A percentile compares a stretch with the other conserved stretches of the same genome.
These are phyloP conservation scores for Cafeteria roenbergensis DNA, from an alignment of 108 stramenopile genomes.

Conservation along the genomic window DNA sequence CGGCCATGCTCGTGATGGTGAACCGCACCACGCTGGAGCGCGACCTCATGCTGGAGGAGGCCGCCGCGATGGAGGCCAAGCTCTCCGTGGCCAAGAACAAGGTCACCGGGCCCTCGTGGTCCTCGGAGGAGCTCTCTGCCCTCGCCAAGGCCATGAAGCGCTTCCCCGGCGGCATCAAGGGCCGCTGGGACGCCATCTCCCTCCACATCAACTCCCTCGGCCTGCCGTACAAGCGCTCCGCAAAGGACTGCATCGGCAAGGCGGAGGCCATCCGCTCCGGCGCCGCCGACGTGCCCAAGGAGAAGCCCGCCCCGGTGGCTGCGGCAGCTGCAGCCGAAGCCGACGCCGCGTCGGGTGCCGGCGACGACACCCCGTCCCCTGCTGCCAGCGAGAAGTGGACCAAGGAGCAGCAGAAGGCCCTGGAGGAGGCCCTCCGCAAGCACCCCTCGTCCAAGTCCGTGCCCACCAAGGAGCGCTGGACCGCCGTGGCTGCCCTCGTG, in stretches of 20 bases:
- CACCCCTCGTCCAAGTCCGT: slow-evolving; percentile 65
- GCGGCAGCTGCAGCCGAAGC: background rate
- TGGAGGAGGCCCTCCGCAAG: slow-evolving; percentile 64
- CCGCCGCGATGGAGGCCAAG: slow-evolving; percentile 8
- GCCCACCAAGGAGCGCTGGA: slow-evolving; percentile 96
- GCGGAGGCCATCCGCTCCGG: slow-evolving; percentile 45
- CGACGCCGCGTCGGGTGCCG: slow-evolving; percentile 8
- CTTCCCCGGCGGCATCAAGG: slow-evolving; percentile 75
- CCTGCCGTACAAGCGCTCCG: slow-evolving; percentile 52
- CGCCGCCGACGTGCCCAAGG: background rate
- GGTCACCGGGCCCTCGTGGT: slow-evolving; percentile 55
- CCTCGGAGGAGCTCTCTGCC: slow-evolving; percentile 67
- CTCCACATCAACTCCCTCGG: slow-evolving; percentile 66
- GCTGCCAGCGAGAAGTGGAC: slow-evolving; percentile 52
- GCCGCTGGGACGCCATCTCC: slow-evolving; percentile 83
- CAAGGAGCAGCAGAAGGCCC: slow-evolving; percentile 67
- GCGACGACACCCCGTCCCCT: too few relatives aligned
- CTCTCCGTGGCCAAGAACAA: slow-evolving; percentile 31
- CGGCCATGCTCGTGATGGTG: too few relatives aligned
- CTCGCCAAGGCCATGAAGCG: slow-evolving; percentile 82
- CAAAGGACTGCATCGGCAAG: slow-evolving; percentile 83
- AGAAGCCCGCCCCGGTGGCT: slow-evolving; percentile 2
- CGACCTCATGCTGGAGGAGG: too few relatives aligned
- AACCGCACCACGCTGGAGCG: too few relatives aligned
- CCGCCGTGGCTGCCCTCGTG: slow-evolving; percentile 65